Base-by-base conservation (phyloP, 805 yeast species). In the Zygosaccharomyces pseudorouxii region DNA sequence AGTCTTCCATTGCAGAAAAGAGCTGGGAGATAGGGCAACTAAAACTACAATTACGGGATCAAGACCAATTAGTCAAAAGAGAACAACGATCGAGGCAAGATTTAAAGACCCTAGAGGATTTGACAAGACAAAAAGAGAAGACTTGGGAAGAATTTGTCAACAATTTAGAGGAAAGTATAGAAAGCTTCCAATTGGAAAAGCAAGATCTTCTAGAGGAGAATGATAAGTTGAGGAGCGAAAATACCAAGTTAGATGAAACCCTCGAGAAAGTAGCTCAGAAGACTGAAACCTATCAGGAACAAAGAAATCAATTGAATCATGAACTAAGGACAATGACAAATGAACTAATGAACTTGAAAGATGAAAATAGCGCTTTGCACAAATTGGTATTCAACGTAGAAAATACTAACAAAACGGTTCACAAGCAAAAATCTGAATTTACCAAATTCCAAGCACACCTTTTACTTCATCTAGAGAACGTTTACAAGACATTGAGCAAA, bases 401-500 rank as follows among this genome's bases (percentile, higher is more conserved):
- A 45, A 60, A 63, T 73, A 53, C 62, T 35, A 35, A 43, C 12
- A 18, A 38, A 9, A 31, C 41, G 10, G 29, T 41, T n/a, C 47
- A 45, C 4, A 55, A 46, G 38, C 46, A 50, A 28, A 56, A 55
- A 33, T 40, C 56, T 6, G 67, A 68, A 10, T 65, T 73, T 45
- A 73, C 75, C 40, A 60, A 71, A 39, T 76, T 75, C 29, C 71
- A 73, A 46, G 69, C 71, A 25, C 76, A 71, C 37, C 50, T 80
- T 3, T 11, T 78, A 2, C 64, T 70, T 4, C 77, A 76, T 50
- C 73, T 80, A 38, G 72, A 76, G 10, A 78, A 72, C 51, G 59
- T 81, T n/a, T 67, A 81, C 35, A 66, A 69, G 16, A 71, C 78
- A 1, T 74, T 82, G 48, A 73, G 76, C 36, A 74, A 76, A 52